Evolutionary conservation across 1,284 basidiomycete species (phyloP), one percentile per base, ranked within the genome.

Genomic region (Mycena citricolor): DNA sequence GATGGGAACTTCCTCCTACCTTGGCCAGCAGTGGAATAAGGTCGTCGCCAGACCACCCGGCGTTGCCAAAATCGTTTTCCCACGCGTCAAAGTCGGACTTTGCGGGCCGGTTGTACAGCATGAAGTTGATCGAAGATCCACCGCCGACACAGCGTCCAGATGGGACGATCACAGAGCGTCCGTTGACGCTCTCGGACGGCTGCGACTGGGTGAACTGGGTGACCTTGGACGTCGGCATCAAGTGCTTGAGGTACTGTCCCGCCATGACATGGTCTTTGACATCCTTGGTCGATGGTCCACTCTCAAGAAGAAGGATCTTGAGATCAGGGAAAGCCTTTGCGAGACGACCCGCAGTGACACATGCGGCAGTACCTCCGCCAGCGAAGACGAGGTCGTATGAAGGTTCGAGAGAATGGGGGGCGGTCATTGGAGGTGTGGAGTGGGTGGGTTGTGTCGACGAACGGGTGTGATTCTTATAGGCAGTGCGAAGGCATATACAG

Each of bases 51-150:
- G 68, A 61, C 74, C 73, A 76, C 0, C 74, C 74, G 1, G 55
- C 44, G 39, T 76, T 76, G 0, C 61, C 62, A 14, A 64, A 23
- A 36, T 73, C 70, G 0, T 29, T 62, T 32, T 64, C 63, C 73
- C 73, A 76, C 25, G 66, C 71, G 24, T 76, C 69, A 32, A 66
- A 74, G 43, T 76, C 74, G 0, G 71, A 71, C 2, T 67, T 64
- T 2, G 65, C 52, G 0, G 66, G 65, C 6, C 73, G 65, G 2
- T 60, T 65, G 39, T 74, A 74, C 53, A 65, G 55, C 52, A 62
- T 60, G 44, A 67, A 71, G 47, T 74, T 71, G 11, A 74, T 57
- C 24, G 63, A 59, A 0, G 71, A 70, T 0, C 73, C 71, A 0
- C 74, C 73, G 4, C 73, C 74, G 1, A 76, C 47, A 25, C 62